phyloP scores from a whole-genome alignment of 306 rosid species.

The Heteromeles arbutifolia region DNA sequence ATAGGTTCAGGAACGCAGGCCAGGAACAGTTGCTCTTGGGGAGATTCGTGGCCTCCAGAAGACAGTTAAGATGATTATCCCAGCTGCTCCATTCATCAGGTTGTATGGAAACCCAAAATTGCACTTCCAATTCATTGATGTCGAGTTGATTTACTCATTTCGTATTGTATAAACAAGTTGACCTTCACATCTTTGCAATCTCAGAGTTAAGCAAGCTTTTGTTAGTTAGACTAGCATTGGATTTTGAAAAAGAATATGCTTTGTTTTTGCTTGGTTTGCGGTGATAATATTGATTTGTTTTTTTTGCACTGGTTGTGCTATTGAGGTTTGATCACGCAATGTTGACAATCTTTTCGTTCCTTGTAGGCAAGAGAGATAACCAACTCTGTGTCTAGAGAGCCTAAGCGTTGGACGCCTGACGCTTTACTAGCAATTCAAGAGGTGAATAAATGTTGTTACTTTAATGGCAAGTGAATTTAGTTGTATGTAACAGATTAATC shows the following conservation, averaged over 20 bases:
- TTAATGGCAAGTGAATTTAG: conserved; percentile 4
- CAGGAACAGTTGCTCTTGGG: conserved; percentile 64
- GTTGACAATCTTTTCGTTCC: conserved; percentile 3
- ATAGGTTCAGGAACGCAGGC: conserved; percentile 28
- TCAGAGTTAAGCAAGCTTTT: neutral
- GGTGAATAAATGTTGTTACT: conserved; percentile 32
- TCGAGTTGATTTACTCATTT: neutral
- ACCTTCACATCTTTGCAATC: neutral
- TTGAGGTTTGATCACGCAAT: neutral
- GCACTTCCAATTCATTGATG: neutral
- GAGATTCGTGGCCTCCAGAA: conserved; percentile 67
- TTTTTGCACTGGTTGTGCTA: conserved; percentile 1
- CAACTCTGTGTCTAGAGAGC: conserved; percentile 21
- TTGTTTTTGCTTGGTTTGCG: neutral
- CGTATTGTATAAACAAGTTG: neutral
- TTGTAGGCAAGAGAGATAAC: conserved; percentile 58
- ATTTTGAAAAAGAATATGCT: neutral
- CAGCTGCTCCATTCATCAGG: conserved; percentile 63
- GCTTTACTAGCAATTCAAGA: conserved; percentile 73
- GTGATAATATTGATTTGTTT: neutral
- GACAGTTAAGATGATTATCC: conserved; percentile 40
- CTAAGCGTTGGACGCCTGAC: conserved; percentile 68
- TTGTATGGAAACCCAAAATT: neutral
- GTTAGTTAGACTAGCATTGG: neutral
- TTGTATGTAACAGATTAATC: conserved; percentile 5